These are phyloP conservation scores for Xylariaceae sp. DNA, from an alignment of 2,329 filamentous ascomycete genomes.

Conservation along the genomic window DNA sequence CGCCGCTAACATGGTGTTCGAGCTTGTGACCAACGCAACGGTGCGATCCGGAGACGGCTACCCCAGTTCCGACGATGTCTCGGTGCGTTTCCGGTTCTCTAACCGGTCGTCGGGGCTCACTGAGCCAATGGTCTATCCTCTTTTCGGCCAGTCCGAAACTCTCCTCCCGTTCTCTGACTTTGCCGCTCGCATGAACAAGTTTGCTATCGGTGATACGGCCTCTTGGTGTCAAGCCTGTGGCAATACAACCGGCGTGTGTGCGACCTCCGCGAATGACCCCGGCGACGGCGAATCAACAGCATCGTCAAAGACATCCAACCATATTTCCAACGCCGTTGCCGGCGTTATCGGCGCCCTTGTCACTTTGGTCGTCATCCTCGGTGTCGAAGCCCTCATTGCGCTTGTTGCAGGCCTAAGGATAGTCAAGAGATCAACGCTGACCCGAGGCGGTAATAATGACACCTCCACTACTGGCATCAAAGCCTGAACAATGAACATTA, in stretches of 20 bases:
- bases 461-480: slow-evolving; percentile 12
- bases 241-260: slow-evolving; percentile 65
- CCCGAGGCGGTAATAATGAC: not conserved
- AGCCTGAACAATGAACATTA: slow-evolving; percentile 8
- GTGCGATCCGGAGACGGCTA: slow-evolving; percentile 38
- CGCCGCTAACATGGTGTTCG: slow-evolving; percentile 75
- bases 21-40: slow-evolving; percentile 58
- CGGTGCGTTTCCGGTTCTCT: slow-evolving; percentile 58
- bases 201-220: slow-evolving; percentile 61
- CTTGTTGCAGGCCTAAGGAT: slow-evolving; percentile 42
- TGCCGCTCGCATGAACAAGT: slow-evolving; percentile 55
- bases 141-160: slow-evolving; percentile 55
- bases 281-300: slow-evolving; percentile 25
- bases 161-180: slow-evolving; percentile 68
- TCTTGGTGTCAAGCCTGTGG: slow-evolving; percentile 76
- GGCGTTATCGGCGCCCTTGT: slow-evolving; percentile 77
- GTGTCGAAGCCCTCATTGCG: slow-evolving; percentile 41
- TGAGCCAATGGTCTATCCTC: slow-evolving; percentile 49
- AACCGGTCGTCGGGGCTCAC: slow-evolving; percentile 55
- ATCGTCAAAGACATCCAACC: slow-evolving; percentile 29
- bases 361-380: slow-evolving; percentile 48
- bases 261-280: slow-evolving; percentile 32
- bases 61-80: slow-evolving; percentile 46
- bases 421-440: slow-evolving; percentile 43
- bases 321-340: slow-evolving; percentile 67